A percentile compares a stretch with the other conserved stretches of the same genome.
phyloP scores from a whole-genome alignment of 495 filamentous ascomycete species.

The Mycothermus thermophilus region DNA sequence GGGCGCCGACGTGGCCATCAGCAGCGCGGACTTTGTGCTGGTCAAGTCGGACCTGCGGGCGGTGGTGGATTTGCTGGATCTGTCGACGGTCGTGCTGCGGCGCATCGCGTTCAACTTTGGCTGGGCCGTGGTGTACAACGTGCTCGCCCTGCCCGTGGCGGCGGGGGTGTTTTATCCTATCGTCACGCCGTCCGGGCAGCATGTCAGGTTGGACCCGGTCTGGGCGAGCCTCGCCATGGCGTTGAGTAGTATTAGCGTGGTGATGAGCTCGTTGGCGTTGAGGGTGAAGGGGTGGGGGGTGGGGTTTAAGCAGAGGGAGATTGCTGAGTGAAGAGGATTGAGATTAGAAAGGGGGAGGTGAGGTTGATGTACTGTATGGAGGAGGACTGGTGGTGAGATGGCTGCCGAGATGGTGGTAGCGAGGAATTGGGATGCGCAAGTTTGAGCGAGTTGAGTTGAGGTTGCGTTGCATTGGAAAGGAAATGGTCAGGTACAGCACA shows the following conservation, averaged over 20 bases:
- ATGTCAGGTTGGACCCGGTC: slow-evolving; percentile 56
- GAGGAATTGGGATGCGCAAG: no score
- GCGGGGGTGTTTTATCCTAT: slow-evolving; percentile 71
- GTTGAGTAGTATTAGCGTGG: slow-evolving; percentile 67
- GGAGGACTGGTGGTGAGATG: no score
- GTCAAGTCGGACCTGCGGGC: slow-evolving; percentile 55
- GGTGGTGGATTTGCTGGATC: slow-evolving; percentile 57
- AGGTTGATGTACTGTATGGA: no score
- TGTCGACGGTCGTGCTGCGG: slow-evolving; percentile 58
- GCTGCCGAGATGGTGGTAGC: no score
- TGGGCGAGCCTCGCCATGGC: slow-evolving; percentile 87
- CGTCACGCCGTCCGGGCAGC: slow-evolving; percentile 31
- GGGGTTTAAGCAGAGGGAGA: slow-evolving; percentile 31
- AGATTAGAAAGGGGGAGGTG: neutral
- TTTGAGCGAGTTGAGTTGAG: no score
- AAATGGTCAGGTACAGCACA: no score
- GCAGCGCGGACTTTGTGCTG: slow-evolving; percentile 73
- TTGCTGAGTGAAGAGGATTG: slow-evolving; percentile 6
- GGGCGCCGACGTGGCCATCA: slow-evolving; percentile 74
- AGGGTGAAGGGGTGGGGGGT: slow-evolving; percentile 34
- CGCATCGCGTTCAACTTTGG: slow-evolving; percentile 76
- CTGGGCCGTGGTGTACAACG: slow-evolving; percentile 83
- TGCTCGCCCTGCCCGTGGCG: slow-evolving; percentile 64
- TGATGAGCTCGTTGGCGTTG: slow-evolving; percentile 56
- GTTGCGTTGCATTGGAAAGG: no score